Evolutionary conservation across 768 basidiomycete genomes (phyloP).

Genomic region (Lentinula edodes): DNA sequence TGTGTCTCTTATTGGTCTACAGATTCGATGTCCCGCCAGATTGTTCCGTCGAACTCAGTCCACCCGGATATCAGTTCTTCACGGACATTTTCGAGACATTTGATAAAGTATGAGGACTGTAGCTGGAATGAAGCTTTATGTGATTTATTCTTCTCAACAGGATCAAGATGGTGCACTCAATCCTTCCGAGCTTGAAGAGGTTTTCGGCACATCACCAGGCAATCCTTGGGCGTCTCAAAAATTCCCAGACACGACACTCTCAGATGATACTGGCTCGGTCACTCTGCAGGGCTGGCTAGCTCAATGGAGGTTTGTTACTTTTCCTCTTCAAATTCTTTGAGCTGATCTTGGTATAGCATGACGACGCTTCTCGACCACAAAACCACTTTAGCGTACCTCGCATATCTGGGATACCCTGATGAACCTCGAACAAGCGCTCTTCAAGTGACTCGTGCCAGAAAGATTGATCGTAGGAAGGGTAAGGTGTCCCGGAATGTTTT

Average conservation of each 20-base stretch:
- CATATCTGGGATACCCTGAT: slow-evolving; percentile 87
- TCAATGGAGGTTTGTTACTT: slow-evolving; percentile 80
- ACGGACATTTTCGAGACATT: slow-evolving; percentile 95
- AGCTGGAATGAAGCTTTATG: neutral
- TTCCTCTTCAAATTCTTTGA: neutral
- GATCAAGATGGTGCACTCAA: slow-evolving; percentile 95
- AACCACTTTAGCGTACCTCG: slow-evolving; percentile 89
- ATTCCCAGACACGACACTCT: slow-evolving; percentile 86
- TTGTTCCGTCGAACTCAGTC: slow-evolving; percentile 92
- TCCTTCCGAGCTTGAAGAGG: slow-evolving; percentile 70
- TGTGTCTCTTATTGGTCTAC: slow-evolving; percentile 5
- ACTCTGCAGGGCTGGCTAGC: slow-evolving; percentile 98
- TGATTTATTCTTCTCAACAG: slow-evolving; percentile 28
- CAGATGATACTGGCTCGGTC: slow-evolving; percentile 82
- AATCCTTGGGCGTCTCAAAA: slow-evolving; percentile 94
- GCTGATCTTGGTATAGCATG: slow-evolving; percentile 54
- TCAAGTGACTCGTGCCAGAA: slow-evolving; percentile 78
- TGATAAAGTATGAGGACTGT: slow-evolving; percentile 62
- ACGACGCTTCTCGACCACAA: slow-evolving; percentile 93
- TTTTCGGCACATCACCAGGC: slow-evolving; percentile 93
- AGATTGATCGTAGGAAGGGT: slow-evolving; percentile 79
- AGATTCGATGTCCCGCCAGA: slow-evolving; percentile 93
- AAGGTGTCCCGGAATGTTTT: slow-evolving; percentile 91
- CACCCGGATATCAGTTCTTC: slow-evolving; percentile 93
- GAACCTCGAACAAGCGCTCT: slow-evolving; percentile 80